These are phyloP conservation scores for Talaromyces sp. DNA, from an alignment of 2,329 filamentous ascomycete species.

Conservation along the genomic window DNA sequence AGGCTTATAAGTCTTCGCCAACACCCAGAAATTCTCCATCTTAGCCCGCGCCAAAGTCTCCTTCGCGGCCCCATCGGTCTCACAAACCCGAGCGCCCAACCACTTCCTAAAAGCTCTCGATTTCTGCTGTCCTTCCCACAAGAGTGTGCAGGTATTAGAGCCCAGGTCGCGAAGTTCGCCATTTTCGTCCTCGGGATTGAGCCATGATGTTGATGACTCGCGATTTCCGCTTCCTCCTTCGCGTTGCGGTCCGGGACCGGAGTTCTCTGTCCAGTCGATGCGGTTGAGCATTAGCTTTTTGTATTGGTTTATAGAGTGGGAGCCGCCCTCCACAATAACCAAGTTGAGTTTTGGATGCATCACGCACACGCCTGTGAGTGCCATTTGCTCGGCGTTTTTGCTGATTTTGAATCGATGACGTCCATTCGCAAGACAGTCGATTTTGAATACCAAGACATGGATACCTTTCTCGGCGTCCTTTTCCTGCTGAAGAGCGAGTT, in stretches of 20 bases:
- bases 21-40: constrained; percentile 92
- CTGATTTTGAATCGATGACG: constrained; percentile 91
- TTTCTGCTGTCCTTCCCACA: constrained; percentile 91
- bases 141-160: constrained; percentile 72
- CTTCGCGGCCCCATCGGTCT: constrained; percentile 84
- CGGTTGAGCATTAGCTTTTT: constrained; percentile 91
- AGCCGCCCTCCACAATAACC: constrained; percentile 86
- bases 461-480: constrained; percentile 86
- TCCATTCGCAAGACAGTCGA: constrained; percentile 84
- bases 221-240: constrained; percentile 51
- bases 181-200: constrained; percentile 72
- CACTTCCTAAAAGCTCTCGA: constrained; percentile 78
- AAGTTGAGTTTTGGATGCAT: constrained; percentile 86
- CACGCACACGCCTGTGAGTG: constrained; percentile 83
- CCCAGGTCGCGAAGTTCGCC: constrained; percentile 78
- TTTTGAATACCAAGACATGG: constrained; percentile 80
- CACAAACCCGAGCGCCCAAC: constrained; percentile 78
- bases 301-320: constrained; percentile 77
- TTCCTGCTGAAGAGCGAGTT: constrained; percentile 76
- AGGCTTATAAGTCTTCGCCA: constrained; percentile 66
- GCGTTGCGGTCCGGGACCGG: constrained; percentile 55
- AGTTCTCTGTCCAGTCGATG: constrained; percentile 92
- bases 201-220: constrained; percentile 65
- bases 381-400: constrained; percentile 85
- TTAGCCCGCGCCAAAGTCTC: constrained; percentile 75